Evolutionary conservation across 495 filamentous ascomycete species (phyloP).

Genomic region (Physcia stellaris): DNA sequence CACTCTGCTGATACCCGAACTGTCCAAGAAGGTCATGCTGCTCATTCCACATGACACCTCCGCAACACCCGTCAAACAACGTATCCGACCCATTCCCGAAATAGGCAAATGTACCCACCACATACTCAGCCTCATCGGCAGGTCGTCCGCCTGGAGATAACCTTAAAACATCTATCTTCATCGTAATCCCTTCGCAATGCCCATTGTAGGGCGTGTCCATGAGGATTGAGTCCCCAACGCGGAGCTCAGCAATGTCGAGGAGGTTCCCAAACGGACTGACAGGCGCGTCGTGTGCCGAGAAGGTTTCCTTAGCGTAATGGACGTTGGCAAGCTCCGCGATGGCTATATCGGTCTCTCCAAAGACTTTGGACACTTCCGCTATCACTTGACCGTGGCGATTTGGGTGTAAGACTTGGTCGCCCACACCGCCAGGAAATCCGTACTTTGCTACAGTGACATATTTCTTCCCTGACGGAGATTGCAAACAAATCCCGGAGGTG

Average conservation of each 20-base stretch:
- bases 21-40: neutral
- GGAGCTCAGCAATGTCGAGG: neutral
- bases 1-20: neutral
- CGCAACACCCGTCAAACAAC: neutral
- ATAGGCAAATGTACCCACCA: neutral
- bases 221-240: neutral
- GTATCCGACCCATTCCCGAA: neutral
- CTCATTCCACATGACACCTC: neutral
- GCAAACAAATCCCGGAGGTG: too few species aligned
- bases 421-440: neutral
- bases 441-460: too few species aligned
- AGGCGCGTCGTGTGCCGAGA: neutral
- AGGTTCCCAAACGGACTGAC: neutral
- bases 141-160: too few species aligned
- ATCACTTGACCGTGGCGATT: neutral
- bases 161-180: neutral
- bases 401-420: neutral
- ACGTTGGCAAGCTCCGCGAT: neutral
- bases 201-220: neutral
- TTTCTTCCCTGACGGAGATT: too few species aligned
- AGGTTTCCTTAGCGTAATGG: neutral
- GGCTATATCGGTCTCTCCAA: neutral
- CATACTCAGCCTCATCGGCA: neutral
- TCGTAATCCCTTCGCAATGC: neutral
- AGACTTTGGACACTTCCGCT: neutral